Base-by-base conservation (phyloP, 2,329 filamentous ascomycete genomes). In the Triangularia verruculosa region DNA sequence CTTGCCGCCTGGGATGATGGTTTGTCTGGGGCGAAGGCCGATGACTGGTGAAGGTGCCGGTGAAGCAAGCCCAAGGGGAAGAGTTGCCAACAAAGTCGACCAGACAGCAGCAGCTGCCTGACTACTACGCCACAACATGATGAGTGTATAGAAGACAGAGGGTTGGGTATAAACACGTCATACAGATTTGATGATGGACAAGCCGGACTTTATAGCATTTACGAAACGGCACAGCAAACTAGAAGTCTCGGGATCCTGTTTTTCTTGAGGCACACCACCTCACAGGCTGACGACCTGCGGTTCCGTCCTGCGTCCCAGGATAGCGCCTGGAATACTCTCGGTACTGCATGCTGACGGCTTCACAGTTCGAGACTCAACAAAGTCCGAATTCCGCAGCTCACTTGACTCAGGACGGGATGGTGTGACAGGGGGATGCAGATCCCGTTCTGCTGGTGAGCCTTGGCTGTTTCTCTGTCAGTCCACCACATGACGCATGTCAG, bases 1-100 rank as follows among this genome's bases (percentile, higher is more conserved):
- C 32, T 58, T 61, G 30, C 69, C 70, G 1, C 63, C 71, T 15
- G 71, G 71, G 9, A 43, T 70, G 59, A 73, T 68, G 27, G 68
- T 69, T 39, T 72, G 70, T 34, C 67, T 65, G 11, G 66, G 63
- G 5, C 56, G 24, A 24, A 71, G 62, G 22, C 63, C 51, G 6
- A 64, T 53, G 20, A 67, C 64, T 13, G 61, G 57, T n/a, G 63
- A 51, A 3, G 64, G 64, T 27, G 61, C 59, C 2, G 66, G 61
- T 24, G 53, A 59, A 54, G 51, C 43, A 24, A 61, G 11, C 7
- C 39, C 43, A 12, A 47, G 13, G 53, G 47, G 34, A 43, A n/a
- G 2, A 67, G 17, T 22, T n/a, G n/a, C 32, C 52, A 60, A 43
- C n/a, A 64, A 25, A 3, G 54, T 53, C 51, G 66, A 57, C 39